Conservation (phyloP, 345 rosid species). For the Lepidium aucheri region DNA sequence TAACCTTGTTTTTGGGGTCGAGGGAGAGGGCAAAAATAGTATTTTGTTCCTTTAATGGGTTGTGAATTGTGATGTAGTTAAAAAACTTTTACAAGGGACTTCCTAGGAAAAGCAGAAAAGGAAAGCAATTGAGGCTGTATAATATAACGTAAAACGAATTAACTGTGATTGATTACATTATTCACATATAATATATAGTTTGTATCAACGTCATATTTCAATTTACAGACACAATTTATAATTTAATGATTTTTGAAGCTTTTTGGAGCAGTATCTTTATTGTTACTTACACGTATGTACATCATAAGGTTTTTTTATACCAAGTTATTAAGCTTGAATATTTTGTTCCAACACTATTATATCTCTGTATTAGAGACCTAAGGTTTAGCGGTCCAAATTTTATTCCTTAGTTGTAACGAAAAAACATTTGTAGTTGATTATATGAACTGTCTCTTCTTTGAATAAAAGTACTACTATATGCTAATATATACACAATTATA, state of each 20-base stretch:
- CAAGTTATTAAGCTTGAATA: background rate
- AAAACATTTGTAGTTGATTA: no score
- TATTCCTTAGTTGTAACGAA: background rate
- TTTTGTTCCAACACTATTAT: background rate
- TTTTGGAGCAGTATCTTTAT: background rate
- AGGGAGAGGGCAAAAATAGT: background rate
- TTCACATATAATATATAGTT: no score
- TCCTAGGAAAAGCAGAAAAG: background rate
- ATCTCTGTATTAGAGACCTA: background rate
- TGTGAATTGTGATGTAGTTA: background rate
- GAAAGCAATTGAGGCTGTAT: slow-evolving; percentile 4
- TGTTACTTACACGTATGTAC: slow-evolving; percentile 4
- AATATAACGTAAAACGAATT: slow-evolving; percentile 3
- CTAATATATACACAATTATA: no score
- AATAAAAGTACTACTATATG: no score
- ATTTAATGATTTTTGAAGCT: background rate
- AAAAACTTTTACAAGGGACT: background rate
- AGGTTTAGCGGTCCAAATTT: background rate
- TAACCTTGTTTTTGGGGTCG: no score
- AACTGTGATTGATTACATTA: background rate
- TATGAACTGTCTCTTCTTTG: no score
- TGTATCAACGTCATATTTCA: background rate
- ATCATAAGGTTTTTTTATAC: background rate
- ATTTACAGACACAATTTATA: background rate
- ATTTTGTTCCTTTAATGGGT: background rate